Base-by-base conservation (phyloP, 2,329 filamentous ascomycete species). In the Magnaporthales sp. region DNA sequence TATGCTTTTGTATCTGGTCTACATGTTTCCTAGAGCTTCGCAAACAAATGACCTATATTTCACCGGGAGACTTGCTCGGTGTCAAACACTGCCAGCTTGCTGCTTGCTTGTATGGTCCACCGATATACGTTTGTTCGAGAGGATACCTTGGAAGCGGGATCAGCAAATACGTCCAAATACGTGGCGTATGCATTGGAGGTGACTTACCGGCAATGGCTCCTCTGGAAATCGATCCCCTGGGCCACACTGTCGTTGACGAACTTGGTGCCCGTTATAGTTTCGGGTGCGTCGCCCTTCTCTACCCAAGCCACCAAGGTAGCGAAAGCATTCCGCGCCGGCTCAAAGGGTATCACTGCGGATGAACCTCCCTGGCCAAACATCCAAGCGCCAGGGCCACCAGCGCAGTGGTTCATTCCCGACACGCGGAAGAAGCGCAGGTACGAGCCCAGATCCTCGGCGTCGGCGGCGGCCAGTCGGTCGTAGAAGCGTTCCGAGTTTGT, bases 351-450 rank as follows among this genome's bases (percentile, higher is more conserved):
- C 26, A 74, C 73, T 11, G 72, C 70, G 1, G 71, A 62, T 6
- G 70, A 65, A 4, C 67, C 68, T 1, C 67, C 68, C 27, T 77
- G 73, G 2, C 75, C 74, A 13, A 77, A 69, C 10, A 69, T 67
- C 15, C 67, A 74, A 1, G 80, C 80, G 1, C 80, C 81, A 15
- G 72, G 72, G 3, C 83, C 83, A 6, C 79, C 78, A 10, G 66
- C 68, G 70, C 84, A 86, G 72, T 86, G 84, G 2, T 73, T 75
- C 75, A 84, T 82, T 5, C 84, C 83, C 6, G 78, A 80, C 68
- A 86, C 78, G 30, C 77, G 77, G 76, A 86, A 86, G 73, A 78
- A 81, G 63, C 83, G 78, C 69, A 83, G 80, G 68, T 81, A 82
- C 1, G 74, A 70, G 29, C 10, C 61, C 15, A 62, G 15, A 2